phyloP scores from a whole-genome alignment of 805 yeast genomes.

The Teunomyces stri region DNA sequence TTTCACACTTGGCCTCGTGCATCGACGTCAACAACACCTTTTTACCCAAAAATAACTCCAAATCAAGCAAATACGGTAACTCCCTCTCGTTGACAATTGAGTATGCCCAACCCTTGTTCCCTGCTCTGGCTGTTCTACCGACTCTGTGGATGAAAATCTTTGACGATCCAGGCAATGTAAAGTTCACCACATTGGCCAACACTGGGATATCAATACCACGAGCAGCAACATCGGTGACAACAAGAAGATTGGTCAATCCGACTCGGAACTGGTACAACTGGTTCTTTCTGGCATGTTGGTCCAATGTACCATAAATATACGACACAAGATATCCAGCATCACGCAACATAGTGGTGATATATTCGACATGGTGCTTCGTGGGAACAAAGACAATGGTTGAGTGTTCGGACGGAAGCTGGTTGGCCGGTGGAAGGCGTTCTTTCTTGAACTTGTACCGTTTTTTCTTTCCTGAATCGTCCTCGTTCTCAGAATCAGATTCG shows the following conservation, averaged over 20 bases:
- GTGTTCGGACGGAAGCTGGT: slow-evolving; percentile 75
- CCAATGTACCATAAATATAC: slow-evolving; percentile 89
- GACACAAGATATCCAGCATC: slow-evolving; percentile 84
- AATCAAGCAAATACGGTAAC: slow-evolving; percentile 83
- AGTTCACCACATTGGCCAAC: slow-evolving; percentile 91
- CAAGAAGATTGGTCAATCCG: slow-evolving; percentile 82
- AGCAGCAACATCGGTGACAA: slow-evolving; percentile 97
- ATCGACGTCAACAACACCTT: slow-evolving; percentile 69
- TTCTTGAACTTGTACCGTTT: slow-evolving; percentile 44
- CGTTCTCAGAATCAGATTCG: slow-evolving; percentile 54
- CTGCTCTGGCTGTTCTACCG: slow-evolving; percentile 99
- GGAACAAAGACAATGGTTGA: slow-evolving; percentile 95
- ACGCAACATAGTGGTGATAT: slow-evolving; percentile 65
- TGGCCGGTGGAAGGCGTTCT: slow-evolving; percentile 71
- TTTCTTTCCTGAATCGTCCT: slow-evolving; percentile 30
- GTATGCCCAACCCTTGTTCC: slow-evolving; percentile 96
- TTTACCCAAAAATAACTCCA: slow-evolving; percentile 85
- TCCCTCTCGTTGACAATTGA: slow-evolving; percentile 83
- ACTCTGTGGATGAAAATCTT: slow-evolving; percentile 95
- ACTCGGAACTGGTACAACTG: slow-evolving; percentile 82
- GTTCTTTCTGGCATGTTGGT: slow-evolving; percentile 90
- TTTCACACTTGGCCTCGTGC: slow-evolving; percentile 59
- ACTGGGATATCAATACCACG: slow-evolving; percentile 99
- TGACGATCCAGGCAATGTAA: slow-evolving; percentile 85
- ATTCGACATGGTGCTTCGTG: slow-evolving; percentile 97